These are phyloP conservation scores for Corynascus novoguineensis DNA, from an alignment of 495 filamentous ascomycete species.

Conservation along the genomic window DNA sequence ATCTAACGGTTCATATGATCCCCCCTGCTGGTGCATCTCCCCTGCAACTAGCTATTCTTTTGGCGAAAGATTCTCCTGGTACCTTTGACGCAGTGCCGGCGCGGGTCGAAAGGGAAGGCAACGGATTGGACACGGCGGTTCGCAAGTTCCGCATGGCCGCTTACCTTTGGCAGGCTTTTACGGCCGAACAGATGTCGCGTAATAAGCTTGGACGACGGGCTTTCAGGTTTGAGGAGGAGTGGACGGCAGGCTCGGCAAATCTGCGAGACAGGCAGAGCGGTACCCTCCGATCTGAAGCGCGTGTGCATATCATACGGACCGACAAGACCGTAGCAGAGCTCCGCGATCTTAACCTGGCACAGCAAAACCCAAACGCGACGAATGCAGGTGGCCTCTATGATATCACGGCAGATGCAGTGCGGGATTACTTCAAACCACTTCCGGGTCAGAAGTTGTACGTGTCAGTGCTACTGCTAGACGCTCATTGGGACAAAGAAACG, in stretches of 20 bases:
- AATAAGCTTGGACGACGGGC: slow-evolving; percentile 76
- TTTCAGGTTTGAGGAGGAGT: slow-evolving; percentile 89
- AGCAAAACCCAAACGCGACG: slow-evolving; percentile 65
- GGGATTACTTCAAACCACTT: slow-evolving; percentile 63
- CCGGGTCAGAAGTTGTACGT: slow-evolving; percentile 80
- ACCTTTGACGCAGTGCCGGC: slow-evolving; percentile 80
- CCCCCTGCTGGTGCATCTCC: slow-evolving; percentile 70
- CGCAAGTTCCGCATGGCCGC: slow-evolving; percentile 86
- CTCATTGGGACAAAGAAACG: slow-evolving; percentile 72
- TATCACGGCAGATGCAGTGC: slow-evolving; percentile 71
- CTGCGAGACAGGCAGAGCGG: slow-evolving; percentile 60
- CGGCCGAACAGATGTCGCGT: slow-evolving; percentile 88
- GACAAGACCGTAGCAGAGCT: slow-evolving; percentile 84
- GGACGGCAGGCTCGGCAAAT: slow-evolving; percentile 73
- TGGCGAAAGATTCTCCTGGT: slow-evolving; percentile 81
- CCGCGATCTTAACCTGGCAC: slow-evolving; percentile 69
- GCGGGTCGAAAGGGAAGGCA: slow-evolving; percentile 68
- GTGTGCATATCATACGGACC: slow-evolving; percentile 73
- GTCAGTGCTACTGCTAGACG: slow-evolving; percentile 74
- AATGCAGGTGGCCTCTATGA: slow-evolving; percentile 64
- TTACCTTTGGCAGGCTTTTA: slow-evolving; percentile 94
- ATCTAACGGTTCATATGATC: slow-evolving; percentile 76
- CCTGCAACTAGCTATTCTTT: slow-evolving; percentile 74
- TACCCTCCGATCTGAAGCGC: slow-evolving; percentile 81
- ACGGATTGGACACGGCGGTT: slow-evolving; percentile 69